Conservation (phyloP, 306 rosid species). For the Phaseolus lunatus region DNA sequence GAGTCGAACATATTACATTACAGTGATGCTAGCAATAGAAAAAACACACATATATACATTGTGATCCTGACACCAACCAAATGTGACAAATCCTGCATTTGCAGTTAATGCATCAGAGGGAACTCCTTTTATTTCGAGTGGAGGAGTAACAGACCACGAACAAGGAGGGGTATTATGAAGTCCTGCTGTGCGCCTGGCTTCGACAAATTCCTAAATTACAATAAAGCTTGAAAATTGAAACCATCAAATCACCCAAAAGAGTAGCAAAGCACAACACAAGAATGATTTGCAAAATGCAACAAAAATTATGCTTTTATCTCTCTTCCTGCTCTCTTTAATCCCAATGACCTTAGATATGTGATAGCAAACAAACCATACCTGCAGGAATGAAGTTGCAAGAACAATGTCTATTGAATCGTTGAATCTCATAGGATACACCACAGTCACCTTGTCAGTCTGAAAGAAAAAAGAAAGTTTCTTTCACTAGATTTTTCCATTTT, state of each 20-base stretch:
- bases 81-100: slow-evolving; percentile 94
- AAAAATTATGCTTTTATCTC: slow-evolving; percentile 9
- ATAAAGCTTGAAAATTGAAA: slow-evolving; percentile 44
- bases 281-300: slow-evolving; percentile 44
- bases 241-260: slow-evolving; percentile 44
- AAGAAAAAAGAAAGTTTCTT: slow-evolving; percentile 20
- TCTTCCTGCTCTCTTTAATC: slow-evolving; percentile 21
- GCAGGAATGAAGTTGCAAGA: slow-evolving; percentile 93
- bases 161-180: slow-evolving; percentile 86
- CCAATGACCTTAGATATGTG: slow-evolving; percentile 31
- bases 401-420: slow-evolving; percentile 85
- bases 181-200: slow-evolving; percentile 94
- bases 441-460: slow-evolving; percentile 93
- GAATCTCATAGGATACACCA: slow-evolving; percentile 97
- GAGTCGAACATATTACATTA: slow-evolving; percentile 40
- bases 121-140: slow-evolving; percentile 75
- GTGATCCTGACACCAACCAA: slow-evolving; percentile 67
- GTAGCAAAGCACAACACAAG: slow-evolving; percentile 32
- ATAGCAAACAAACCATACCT: slow-evolving; percentile 62
- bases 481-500: slow-evolving; percentile 34
- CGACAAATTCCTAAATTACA: slow-evolving; percentile 84
- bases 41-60: slow-evolving; percentile 4
- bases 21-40: slow-evolving; percentile 32
- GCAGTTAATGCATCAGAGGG: slow-evolving; percentile 76
- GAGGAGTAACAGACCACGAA: slow-evolving; percentile 86